phyloP scores from a whole-genome alignment of 23 red algal genomes.

The Gracilariopsis chorda region DNA sequence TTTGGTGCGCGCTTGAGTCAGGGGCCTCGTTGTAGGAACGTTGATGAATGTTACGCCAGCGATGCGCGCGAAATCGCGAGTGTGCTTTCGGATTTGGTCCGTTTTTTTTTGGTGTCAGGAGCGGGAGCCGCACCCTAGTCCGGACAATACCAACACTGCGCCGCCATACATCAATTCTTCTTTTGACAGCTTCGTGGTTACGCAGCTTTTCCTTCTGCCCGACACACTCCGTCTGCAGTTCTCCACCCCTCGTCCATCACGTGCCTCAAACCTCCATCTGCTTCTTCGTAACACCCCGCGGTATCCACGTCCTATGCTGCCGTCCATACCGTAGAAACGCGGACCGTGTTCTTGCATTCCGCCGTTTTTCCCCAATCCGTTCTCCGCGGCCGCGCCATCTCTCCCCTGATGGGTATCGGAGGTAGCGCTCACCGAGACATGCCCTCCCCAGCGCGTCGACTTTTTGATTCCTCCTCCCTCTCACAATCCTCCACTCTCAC shows the following conservation, averaged over 20 bases:
- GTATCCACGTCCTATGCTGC: not conserved
- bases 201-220: conserved; percentile 17
- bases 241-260: not conserved
- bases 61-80: no score
- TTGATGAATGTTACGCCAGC: not conserved
- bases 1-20: no score
- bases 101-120: not conserved
- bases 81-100: no score
- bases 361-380: not conserved
- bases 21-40: no score
- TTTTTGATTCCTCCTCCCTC: not conserved
- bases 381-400: not conserved
- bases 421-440: conserved; percentile 2
- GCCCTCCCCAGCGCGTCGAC: not conserved
- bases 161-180: no score
- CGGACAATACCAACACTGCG: not conserved
- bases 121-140: not conserved
- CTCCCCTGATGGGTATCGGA: conserved; percentile 4
- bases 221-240: not conserved
- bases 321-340: no score
- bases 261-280: not conserved
- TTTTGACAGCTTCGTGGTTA: no score
- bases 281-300: no score
- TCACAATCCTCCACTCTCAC: not conserved
- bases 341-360: no score